phyloP scores from a whole-genome alignment of 164 flowering plant genomes.

The Magnolia sinica region DNA sequence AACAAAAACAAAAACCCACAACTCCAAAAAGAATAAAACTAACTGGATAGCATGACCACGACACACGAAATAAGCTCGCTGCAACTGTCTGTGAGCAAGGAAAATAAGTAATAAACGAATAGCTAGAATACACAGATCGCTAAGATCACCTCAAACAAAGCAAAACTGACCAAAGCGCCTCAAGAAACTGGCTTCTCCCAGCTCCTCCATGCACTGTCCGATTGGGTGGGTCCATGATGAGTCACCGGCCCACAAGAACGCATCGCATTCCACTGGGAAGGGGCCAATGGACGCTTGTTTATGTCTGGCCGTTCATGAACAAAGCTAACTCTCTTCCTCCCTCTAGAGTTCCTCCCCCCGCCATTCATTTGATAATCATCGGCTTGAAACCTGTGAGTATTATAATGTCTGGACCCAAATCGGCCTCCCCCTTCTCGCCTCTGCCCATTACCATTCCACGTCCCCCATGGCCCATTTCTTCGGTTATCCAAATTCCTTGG shows the following conservation, averaged over 20 bases:
- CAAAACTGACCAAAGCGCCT: neutral
- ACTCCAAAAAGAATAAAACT: no score
- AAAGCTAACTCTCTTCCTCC: conserved; percentile 32
- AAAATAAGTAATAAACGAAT: no score
- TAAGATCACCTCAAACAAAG: no score
- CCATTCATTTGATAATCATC: conserved; percentile 21
- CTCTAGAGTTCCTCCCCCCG: conserved; percentile 27
- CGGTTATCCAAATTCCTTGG: conserved; percentile 14
- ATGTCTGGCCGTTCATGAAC: conserved; percentile 16
- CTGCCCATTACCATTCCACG: conserved; percentile 21
- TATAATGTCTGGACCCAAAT: conserved; percentile 18
- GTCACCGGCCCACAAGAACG: conserved; percentile 13
- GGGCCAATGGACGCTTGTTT: conserved; percentile 11
- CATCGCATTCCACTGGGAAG: conserved; percentile 23
- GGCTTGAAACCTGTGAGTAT: conserved; percentile 37
- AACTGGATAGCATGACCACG: no score
- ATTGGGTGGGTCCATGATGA: neutral
- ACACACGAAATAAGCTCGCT: no score
- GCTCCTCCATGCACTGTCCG: neutral
- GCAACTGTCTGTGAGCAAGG: no score
- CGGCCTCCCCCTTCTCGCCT: conserved; percentile 33
- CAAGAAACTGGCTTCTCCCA: conserved; percentile 8
- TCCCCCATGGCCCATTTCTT: conserved; percentile 19
- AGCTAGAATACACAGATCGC: no score
- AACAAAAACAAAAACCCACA: no score